Percentiles rank a stretch among this genome's conserved stretches.
These are phyloP conservation scores for Schoenoplectus triqueter DNA, from an alignment of 202 grass and related monocot genomes.

Conservation along the genomic window DNA sequence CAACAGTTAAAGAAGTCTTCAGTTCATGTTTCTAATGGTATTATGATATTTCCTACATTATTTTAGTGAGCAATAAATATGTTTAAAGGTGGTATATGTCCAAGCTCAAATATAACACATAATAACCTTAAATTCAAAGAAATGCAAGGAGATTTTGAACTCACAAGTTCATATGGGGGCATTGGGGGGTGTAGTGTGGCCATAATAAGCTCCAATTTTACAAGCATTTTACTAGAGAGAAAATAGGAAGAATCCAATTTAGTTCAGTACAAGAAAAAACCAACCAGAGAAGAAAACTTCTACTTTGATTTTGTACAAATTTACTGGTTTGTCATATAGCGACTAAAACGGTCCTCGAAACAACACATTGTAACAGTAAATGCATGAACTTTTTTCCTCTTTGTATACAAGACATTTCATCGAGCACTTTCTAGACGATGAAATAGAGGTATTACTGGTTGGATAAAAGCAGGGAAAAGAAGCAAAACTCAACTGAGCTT, in stretches of 20 bases:
- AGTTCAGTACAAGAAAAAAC: not conserved
- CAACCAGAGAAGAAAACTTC: not conserved
- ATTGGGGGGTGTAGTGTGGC: conserved; percentile 71
- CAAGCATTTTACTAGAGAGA: conserved; percentile 45
- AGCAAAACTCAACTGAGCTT: too few species aligned
- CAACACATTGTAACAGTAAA: not conserved
- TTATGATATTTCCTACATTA: not conserved
- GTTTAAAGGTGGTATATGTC: not conserved
- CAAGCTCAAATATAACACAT: too few species aligned
- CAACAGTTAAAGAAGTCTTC: not conserved
- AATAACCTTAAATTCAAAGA: not conserved
- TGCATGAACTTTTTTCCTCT: conserved; percentile 52
- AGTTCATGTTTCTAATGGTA: conserved; percentile 3
- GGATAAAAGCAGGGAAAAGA: too few species aligned
- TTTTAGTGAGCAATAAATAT: not conserved
- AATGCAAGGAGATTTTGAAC: not conserved
- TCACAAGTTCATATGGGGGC: conserved; percentile 82
- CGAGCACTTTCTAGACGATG: too few species aligned
- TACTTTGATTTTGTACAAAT: conserved; percentile 10
- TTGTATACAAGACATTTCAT: not conserved
- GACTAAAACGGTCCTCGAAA: not conserved
- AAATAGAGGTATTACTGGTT: too few species aligned
- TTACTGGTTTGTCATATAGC: too few species aligned
- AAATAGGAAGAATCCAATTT: not conserved
- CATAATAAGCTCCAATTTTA: conserved; percentile 60